Percentiles rank a stretch among this genome's conserved stretches.
Evolutionary conservation across 129 eudicot genomes (phyloP).

Genomic region (Pulicaria dysenterica): DNA sequence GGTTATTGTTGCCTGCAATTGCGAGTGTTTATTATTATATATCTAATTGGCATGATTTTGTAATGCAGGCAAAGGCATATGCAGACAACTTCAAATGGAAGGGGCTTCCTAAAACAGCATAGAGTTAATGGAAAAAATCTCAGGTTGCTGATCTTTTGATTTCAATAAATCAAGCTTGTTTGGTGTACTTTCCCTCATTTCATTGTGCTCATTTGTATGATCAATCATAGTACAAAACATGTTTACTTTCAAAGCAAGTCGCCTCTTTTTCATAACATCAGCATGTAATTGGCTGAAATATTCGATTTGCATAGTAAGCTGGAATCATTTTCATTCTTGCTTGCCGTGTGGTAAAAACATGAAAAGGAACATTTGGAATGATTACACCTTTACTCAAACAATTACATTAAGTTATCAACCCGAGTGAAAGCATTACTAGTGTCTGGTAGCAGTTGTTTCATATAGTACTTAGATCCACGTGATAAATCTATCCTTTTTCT

Average conservation of each 20-base stretch:
- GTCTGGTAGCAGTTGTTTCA: conserved; percentile 80
- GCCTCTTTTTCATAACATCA: too few relatives aligned
- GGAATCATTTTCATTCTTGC: not conserved
- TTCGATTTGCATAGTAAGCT: not conserved
- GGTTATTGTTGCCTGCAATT: conserved; percentile 6
- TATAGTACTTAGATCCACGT: conserved; percentile 89
- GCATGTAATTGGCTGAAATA: not conserved
- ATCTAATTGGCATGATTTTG: conserved; percentile 5
- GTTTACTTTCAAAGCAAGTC: not conserved
- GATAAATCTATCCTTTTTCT: conserved; percentile 75
- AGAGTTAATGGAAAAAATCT: conserved; percentile 23
- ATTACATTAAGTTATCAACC: not conserved
- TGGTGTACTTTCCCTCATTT: conserved; percentile 20
- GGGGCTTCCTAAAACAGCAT: conserved; percentile 65
- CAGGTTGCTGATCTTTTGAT: not conserved
- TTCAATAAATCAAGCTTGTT: conserved; percentile 32
- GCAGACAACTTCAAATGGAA: conserved; percentile 99
- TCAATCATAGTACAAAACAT: not conserved
- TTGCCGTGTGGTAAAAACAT: not conserved
- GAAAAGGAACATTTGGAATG: too few relatives aligned
- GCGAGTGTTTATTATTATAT: not conserved
- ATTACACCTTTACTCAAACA: too few relatives aligned
- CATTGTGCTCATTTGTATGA: conserved; percentile 3
- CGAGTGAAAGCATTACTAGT: conserved; percentile 46
- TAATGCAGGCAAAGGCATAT: conserved; percentile 77